phyloP scores from a whole-genome alignment of 257 asterid species.

The Coffea eugenioides region DNA sequence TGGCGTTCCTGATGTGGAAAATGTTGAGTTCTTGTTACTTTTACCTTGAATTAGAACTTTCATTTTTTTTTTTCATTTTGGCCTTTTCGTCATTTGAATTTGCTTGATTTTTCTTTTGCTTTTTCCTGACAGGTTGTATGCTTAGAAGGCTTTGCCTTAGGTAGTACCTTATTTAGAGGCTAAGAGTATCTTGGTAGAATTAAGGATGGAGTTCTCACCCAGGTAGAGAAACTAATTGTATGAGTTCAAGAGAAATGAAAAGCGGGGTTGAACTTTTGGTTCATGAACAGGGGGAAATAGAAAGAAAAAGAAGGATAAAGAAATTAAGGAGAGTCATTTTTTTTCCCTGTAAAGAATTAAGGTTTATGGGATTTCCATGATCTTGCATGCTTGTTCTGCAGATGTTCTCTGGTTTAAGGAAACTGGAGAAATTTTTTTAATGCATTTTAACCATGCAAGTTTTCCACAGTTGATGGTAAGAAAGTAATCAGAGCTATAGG shows the following conservation, averaged over 20 bases:
- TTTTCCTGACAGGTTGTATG: background rate
- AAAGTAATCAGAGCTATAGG: background rate
- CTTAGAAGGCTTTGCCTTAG: background rate
- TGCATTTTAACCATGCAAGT: background rate
- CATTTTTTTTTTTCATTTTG: background rate
- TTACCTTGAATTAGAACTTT: background rate
- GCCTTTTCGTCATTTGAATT: background rate
- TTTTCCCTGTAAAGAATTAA: background rate
- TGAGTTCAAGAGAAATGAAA: background rate
- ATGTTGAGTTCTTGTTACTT: background rate
- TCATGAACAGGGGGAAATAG: background rate
- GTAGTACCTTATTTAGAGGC: background rate
- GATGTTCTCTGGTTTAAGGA: background rate
- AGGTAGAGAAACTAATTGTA: background rate
- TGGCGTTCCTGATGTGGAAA: background rate
- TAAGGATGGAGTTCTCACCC: background rate
- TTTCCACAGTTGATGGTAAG: background rate
- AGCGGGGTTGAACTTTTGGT: background rate
- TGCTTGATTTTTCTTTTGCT: background rate
- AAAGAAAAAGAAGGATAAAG: background rate
- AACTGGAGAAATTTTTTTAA: background rate
- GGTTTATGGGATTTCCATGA: background rate
- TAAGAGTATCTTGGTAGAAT: background rate
- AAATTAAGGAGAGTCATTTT: background rate
- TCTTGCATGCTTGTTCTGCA: background rate